Conservation (phyloP, 345 rosid species). For the Leavenworthia alabamica region DNA sequence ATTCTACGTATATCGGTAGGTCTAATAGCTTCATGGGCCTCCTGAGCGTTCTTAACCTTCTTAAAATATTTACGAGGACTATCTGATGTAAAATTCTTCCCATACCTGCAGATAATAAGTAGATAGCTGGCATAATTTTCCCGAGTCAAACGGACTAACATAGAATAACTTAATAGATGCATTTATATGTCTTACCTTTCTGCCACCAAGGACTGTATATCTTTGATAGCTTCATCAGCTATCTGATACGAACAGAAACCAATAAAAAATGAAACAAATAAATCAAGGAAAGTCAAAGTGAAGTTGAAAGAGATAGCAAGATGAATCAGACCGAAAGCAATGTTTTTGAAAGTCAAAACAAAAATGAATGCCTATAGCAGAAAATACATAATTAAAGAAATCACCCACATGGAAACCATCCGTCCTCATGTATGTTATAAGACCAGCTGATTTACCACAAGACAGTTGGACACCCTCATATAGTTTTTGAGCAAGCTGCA, state of each 20-base stretch:
- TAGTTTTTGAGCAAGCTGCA: constrained; percentile 94
- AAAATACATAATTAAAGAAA: constrained; percentile 20
- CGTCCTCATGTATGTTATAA: constrained; percentile 92
- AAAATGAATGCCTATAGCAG: neutral
- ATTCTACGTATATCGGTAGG: constrained; percentile 75
- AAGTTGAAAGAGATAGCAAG: constrained; percentile 1
- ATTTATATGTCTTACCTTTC: constrained; percentile 51
- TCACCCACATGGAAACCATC: constrained; percentile 91
- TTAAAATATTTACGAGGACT: constrained; percentile 71
- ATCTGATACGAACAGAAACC: constrained; percentile 42
- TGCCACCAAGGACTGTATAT: constrained; percentile 54
- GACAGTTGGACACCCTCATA: constrained; percentile 84
- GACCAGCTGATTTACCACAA: constrained; percentile 67
- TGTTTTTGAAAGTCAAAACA: neutral
- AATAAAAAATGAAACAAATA: constrained; percentile 10
- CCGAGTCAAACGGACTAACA: neutral
- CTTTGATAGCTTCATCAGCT: constrained; percentile 80
- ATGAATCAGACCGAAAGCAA: constrained; percentile 1
- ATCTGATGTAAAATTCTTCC: constrained; percentile 49
- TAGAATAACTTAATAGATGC: constrained; percentile 9
- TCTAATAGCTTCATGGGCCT: constrained; percentile 99
- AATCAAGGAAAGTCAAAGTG: constrained; percentile 1
- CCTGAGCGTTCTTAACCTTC: constrained; percentile 97
- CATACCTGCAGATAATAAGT: constrained; percentile 53
- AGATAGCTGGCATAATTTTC: constrained; percentile 1